phyloP scores from a whole-genome alignment of 768 basidiomycete genomes.

The Russula virescens region DNA sequence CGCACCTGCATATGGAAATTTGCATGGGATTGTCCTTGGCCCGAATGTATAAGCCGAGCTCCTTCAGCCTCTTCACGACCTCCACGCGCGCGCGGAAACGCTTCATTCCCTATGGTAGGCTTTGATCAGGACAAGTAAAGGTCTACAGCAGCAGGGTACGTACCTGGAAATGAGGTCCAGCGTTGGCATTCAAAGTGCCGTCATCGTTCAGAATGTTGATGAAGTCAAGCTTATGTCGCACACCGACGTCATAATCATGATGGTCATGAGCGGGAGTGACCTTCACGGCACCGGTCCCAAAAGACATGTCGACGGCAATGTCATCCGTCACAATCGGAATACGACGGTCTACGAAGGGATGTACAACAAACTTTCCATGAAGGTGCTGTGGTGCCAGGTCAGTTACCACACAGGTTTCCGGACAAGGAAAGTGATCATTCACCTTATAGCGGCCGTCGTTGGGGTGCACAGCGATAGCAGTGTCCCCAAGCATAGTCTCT shows the following conservation, averaged over 20 bases:
- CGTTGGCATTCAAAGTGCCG: conserved; percentile 89
- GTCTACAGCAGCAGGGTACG: conserved; percentile 10
- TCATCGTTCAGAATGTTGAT: conserved; percentile 96
- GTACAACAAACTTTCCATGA: conserved; percentile 84
- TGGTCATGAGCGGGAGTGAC: conserved; percentile 98
- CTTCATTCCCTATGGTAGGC: conserved; percentile 76
- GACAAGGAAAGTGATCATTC: neutral
- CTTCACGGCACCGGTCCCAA: conserved; percentile 98
- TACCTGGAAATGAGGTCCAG: conserved; percentile 71
- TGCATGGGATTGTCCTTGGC: conserved; percentile 97
- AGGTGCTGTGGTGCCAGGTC: conserved; percentile 53
- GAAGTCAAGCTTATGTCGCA: conserved; percentile 82
- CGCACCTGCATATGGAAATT: conserved; percentile 86
- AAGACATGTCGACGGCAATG: conserved; percentile 84
- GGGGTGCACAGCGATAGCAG: conserved; percentile 94
- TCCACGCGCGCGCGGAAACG: conserved; percentile 88
- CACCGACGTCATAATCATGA: conserved; percentile 93
- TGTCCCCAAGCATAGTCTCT: conserved; percentile 98
- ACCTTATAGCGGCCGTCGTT: conserved; percentile 86
- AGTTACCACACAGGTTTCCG: neutral
- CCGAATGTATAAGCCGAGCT: conserved; percentile 79
- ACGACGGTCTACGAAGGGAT: conserved; percentile 83
- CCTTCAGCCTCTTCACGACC: conserved; percentile 79
- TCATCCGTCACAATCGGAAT: conserved; percentile 85
- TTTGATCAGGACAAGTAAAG: neutral